A percentile compares a stretch with the other conserved stretches of the same genome.
Conservation (phyloP, 306 rosid species). For the Sphenostylis stenocarpa region DNA sequence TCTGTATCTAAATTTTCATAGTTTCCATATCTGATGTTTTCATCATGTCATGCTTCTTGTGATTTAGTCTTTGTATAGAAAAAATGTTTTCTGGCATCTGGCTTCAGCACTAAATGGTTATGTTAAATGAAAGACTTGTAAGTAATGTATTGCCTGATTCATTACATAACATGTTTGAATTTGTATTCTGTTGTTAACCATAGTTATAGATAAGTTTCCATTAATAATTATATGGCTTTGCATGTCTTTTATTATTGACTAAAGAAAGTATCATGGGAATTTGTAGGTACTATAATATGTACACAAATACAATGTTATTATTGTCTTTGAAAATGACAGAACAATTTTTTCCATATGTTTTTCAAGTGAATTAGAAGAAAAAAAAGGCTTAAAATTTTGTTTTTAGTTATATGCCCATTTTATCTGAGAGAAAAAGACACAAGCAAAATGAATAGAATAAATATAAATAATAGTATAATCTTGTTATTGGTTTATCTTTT, state of each 20-base stretch:
- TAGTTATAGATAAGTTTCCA: neutral
- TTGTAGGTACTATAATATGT: too few species aligned
- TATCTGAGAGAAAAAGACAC: too few species aligned
- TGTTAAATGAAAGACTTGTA: neutral
- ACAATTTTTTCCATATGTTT: too few species aligned
- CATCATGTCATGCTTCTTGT: neutral
- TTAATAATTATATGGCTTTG: neutral
- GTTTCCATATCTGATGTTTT: neutral
- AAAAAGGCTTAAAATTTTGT: too few species aligned
- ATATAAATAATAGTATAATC: too few species aligned
- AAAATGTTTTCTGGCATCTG: slow-evolving; percentile 3
- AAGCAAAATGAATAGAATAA: too few species aligned
- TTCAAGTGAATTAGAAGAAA: too few species aligned
- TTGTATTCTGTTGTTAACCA: neutral
- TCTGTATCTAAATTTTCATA: neutral
- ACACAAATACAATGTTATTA: too few species aligned
- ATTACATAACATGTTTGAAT: neutral
- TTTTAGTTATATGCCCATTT: too few species aligned
- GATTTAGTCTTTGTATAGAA: neutral
- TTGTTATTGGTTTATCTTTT: too few species aligned
- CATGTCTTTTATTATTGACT: neutral
- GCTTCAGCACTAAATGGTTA: neutral
- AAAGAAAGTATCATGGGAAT: too few species aligned
- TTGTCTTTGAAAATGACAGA: too few species aligned
- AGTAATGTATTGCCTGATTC: neutral